Percentiles rank a stretch among this genome's conserved stretches.
Conservation (phyloP, 495 filamentous ascomycete species). For the Patellaria atrata region DNA sequence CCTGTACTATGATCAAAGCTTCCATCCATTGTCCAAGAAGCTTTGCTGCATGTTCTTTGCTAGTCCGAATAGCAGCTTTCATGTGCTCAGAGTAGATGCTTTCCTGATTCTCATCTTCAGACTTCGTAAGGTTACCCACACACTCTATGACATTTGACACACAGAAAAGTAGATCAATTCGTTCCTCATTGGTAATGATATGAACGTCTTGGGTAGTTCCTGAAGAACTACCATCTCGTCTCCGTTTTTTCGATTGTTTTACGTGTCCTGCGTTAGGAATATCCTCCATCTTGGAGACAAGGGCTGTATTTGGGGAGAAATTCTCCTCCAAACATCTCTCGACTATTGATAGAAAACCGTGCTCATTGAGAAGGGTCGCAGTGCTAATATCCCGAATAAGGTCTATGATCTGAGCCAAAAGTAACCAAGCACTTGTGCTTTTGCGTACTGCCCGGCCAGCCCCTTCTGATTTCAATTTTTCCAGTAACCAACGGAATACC, state of each 20-base stretch:
- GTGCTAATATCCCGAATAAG: conserved; percentile 14
- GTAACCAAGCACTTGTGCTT: conserved; percentile 17
- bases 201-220: conserved; percentile 8
- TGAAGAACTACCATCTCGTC: conserved; percentile 6
- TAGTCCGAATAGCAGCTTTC: conserved; percentile 34
- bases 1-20: not conserved
- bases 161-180: conserved; percentile 8
- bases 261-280: not conserved
- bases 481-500: conserved; percentile 53
- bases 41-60: conserved; percentile 33
- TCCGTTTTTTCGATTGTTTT: conserved; percentile 14
- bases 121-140: conserved; percentile 28
- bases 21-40: conserved; percentile 29
- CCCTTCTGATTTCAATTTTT: conserved; percentile 35
- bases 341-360: conserved; percentile 12
- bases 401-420: conserved; percentile 10
- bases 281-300: no score
- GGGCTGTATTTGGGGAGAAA: no score
- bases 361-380: conserved; percentile 11
- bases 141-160: conserved; percentile 5
- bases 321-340: conserved; percentile 17
- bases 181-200: not conserved
- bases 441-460: conserved; percentile 14
- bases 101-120: conserved; percentile 19
- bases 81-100: conserved; percentile 36